Base-by-base conservation (phyloP, 2,329 filamentous ascomycete genomes). In the Claviceps arundinis region DNA sequence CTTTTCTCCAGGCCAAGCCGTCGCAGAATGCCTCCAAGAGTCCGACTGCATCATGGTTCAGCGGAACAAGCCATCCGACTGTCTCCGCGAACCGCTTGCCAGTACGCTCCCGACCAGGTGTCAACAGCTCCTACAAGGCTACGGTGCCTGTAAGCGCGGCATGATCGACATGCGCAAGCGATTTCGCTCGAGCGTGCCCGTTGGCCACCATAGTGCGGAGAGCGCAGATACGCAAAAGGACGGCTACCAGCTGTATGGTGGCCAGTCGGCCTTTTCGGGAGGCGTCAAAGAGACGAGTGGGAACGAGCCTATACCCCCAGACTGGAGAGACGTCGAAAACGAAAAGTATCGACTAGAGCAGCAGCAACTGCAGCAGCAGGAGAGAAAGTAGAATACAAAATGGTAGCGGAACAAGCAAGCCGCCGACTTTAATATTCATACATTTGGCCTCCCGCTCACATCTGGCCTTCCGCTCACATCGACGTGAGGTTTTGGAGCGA, bases 91-190 rank as follows among this genome's bases (percentile, higher is more conserved):
- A 17, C 91, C 91, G 3, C 82, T 95, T 56, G 75, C 82, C 66
- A 84, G 93, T 57, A 84, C 83, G 6, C 82, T 98, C 14, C 91
- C 93, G 19, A 84, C 80, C 24, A 84, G 85, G 70, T 98, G 93
- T 71, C 89, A 91, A 66, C 91, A 96, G 69, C 78, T 98, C 55
- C 89, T 91, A 67, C 90, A 89, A 67, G 89, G 89, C 46, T 93
- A 94, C 62, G 87, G 88, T 66, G 88, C 96, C 66, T 98, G 93
- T 78, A 94, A 95, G 64, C 86, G 91, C 58, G 93, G 93, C 58
- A 82, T 95, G 81, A 86, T 97, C 60, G 93, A 98, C 68, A 98
- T 98, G 93, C 87, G 93, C 67, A 97, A 97, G 73, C 85, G 93
- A 37, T 97, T 98, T 71, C 81, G 93, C 52, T 93, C 93, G 54